Percentiles rank a stretch among this genome's conserved stretches.
Evolutionary conservation across 106 monocot genomes (phyloP).

Genomic region (Triglochin maritima): DNA sequence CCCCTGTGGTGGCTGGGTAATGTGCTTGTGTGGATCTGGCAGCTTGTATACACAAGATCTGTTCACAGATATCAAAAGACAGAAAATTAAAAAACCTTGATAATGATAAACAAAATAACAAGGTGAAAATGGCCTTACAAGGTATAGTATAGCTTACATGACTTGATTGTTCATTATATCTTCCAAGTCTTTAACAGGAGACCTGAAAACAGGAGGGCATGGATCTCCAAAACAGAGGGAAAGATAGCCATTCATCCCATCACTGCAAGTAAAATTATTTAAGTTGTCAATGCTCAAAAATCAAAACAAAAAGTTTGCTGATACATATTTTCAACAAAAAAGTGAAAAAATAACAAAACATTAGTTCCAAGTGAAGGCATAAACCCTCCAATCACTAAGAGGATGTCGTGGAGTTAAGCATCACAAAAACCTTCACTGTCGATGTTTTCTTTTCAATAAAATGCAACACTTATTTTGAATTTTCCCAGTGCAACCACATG

Average conservation of each 20-base stretch:
- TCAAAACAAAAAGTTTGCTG: background rate
- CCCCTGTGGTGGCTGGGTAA: slow-evolving; percentile 59
- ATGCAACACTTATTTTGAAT: too few species aligned
- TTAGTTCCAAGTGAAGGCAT: too few species aligned
- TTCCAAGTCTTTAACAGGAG: slow-evolving; percentile 78
- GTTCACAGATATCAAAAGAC: slow-evolving; percentile 5
- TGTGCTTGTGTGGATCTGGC: slow-evolving; percentile 89
- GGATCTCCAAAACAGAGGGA: slow-evolving; percentile 85
- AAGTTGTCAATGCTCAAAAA: background rate
- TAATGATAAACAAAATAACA: background rate
- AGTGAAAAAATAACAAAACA: background rate
- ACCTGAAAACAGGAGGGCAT: slow-evolving; percentile 89
- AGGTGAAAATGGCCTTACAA: background rate
- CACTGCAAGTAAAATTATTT: slow-evolving; percentile 36
- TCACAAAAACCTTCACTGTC: too few species aligned
- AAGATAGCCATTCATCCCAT: slow-evolving; percentile 92
- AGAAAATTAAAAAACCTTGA: slow-evolving; percentile 8
- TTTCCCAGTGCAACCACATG: too few species aligned
- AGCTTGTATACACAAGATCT: slow-evolving; percentile 88
- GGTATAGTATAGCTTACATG: slow-evolving; percentile 41
- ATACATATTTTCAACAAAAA: too few species aligned
- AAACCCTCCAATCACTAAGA: too few species aligned
- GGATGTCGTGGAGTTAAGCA: too few species aligned
- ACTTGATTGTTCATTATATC: slow-evolving; percentile 96
- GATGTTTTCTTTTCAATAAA: too few species aligned